Percentiles rank a stretch among this genome's conserved stretches.
These are phyloP conservation scores for Penicillium frequentans DNA, from an alignment of 2,329 filamentous ascomycete species.

Conservation along the genomic window DNA sequence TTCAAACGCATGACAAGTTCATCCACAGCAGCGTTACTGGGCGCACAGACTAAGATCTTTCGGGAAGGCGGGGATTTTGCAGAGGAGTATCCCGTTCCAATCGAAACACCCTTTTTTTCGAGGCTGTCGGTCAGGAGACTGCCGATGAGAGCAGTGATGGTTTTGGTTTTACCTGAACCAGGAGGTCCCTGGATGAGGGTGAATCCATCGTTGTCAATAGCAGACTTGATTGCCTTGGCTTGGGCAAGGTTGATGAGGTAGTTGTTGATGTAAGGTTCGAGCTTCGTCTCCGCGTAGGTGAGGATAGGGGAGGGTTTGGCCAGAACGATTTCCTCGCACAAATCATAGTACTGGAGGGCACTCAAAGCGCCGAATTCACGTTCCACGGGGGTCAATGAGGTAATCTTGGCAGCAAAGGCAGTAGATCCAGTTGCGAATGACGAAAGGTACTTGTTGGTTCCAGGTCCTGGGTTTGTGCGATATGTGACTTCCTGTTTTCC, in stretches of 20 bases:
- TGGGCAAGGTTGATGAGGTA: conserved; percentile 88
- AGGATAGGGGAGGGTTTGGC: conserved; percentile 89
- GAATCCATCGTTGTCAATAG: conserved; percentile 93
- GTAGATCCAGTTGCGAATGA: conserved; percentile 68
- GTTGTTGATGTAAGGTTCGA: conserved; percentile 68
- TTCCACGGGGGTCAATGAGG: conserved; percentile 91
- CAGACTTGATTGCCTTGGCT: conserved; percentile 86
- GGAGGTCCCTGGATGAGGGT: conserved; percentile 95
- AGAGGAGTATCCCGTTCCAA: conserved; percentile 39
- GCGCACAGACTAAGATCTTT: conserved; percentile 94
- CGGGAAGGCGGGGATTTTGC: conserved; percentile 55
- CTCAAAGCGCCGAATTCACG: conserved; percentile 91
- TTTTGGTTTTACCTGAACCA: conserved; percentile 97
- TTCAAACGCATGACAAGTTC: conserved; percentile 93
- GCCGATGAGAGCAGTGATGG: conserved; percentile 93
- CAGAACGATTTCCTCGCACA: conserved; percentile 86
- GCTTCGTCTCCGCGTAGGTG: conserved; percentile 71
- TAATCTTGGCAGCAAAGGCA: conserved; percentile 77
- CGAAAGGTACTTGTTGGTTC: conserved; percentile 58
- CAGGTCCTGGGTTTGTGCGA: conserved; percentile 65
- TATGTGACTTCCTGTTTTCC: conserved; percentile 81
- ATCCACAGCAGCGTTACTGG: conserved; percentile 96
- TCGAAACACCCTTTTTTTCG: conserved; percentile 49
- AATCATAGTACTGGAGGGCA: conserved; percentile 90
- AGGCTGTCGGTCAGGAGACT: conserved; percentile 69